Evolutionary conservation across 306 rosid genomes (phyloP).

Genomic region (Macrotyloma uniflorum): DNA sequence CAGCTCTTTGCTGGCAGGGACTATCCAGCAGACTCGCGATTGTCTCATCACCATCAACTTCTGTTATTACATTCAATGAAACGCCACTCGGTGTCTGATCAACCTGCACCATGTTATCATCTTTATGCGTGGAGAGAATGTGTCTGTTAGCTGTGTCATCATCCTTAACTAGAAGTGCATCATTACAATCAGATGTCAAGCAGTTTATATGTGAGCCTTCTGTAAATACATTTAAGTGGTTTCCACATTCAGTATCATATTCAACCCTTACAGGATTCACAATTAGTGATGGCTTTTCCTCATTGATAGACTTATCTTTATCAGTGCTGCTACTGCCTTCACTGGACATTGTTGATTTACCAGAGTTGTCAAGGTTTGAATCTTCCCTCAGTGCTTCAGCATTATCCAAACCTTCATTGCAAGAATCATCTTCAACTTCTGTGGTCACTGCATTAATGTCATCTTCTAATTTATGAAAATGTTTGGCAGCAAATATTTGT

Average conservation of each 20-base stretch:
- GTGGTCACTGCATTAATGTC: conserved; percentile 39
- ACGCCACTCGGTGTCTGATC: conserved; percentile 8
- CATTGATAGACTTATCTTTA: conserved; percentile 52
- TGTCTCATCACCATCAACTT: conserved; percentile 47
- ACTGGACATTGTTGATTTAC: conserved; percentile 43
- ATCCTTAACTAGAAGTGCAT: conserved; percentile 39
- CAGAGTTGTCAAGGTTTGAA: conserved; percentile 40
- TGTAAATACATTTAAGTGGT: conserved; percentile 10
- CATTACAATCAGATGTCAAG: conserved; percentile 41
- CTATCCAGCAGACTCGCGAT: conserved; percentile 46
- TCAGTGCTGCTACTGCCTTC: conserved; percentile 34
- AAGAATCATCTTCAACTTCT: conserved; percentile 40
- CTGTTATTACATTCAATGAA: conserved; percentile 43
- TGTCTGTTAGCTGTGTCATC: conserved; percentile 42
- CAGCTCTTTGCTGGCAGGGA: conserved; percentile 78
- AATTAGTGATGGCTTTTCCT: conserved; percentile 46
- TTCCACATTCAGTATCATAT: conserved; percentile 46
- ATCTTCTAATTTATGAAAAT: conserved; percentile 43
- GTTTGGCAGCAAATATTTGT: conserved; percentile 42
- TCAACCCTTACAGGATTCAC: conserved; percentile 19
- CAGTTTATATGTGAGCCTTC: conserved; percentile 37
- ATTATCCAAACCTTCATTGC: conserved; percentile 35
- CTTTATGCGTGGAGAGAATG: conserved; percentile 34
- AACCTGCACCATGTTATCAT: conserved; percentile 31
- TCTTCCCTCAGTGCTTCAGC: conserved; percentile 41